A percentile compares a stretch with the other conserved stretches of the same genome.
Evolutionary conservation across 2,329 filamentous ascomycete species (phyloP).

Genomic region (Lasiodiplodia sp.): DNA sequence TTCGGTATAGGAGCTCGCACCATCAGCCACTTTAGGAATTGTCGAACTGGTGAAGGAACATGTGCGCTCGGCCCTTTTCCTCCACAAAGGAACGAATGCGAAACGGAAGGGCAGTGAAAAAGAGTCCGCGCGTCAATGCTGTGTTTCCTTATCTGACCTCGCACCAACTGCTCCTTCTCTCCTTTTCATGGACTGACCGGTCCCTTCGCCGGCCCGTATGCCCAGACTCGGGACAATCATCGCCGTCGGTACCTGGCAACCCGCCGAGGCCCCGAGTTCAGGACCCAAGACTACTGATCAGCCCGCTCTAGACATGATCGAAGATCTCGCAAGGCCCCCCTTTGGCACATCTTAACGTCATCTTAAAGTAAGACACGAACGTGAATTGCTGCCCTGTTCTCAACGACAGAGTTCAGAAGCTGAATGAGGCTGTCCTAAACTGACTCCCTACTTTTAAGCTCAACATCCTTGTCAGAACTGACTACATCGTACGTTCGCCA

Average conservation of each 20-base stretch:
- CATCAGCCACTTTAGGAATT: background rate
- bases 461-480: background rate
- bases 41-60: constrained; percentile 16
- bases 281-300: background rate
- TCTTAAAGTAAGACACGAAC: background rate
- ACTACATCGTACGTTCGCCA: background rate
- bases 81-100: constrained; percentile 6
- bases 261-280: constrained; percentile 4
- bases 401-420: background rate
- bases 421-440: background rate
- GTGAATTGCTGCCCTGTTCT: background rate
- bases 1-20: constrained; percentile 18
- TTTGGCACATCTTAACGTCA: background rate
- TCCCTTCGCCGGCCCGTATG: background rate
- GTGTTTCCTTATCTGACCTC: background rate
- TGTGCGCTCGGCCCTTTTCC: constrained; percentile 11
- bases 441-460: background rate
- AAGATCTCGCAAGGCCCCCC: background rate
- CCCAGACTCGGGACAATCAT: background rate
- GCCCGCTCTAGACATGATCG: background rate
- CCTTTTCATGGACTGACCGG: background rate
- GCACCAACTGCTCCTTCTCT: background rate
- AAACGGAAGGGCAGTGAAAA: constrained; percentile 8
- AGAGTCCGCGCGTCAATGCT: background rate
- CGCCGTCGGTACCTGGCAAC: background rate